Percentiles rank a stretch among this genome's conserved stretches.
Conservation (phyloP, 352 stramenopile species). For the Phytophthora syringae region DNA sequence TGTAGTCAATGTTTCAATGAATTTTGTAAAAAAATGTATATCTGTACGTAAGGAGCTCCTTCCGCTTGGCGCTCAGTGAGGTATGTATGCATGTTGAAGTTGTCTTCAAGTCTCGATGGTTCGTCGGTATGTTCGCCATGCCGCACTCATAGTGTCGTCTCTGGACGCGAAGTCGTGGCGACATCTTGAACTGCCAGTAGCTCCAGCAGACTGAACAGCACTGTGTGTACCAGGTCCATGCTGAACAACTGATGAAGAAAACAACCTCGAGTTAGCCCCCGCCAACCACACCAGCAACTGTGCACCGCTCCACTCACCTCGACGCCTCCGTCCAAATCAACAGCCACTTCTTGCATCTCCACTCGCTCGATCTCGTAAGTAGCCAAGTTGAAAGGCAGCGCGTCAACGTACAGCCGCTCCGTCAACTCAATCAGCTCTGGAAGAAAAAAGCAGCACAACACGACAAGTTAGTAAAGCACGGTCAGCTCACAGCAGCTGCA, state of each 20-base stretch:
- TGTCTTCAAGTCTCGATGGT: slow-evolving; percentile 14
- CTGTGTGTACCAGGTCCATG: slow-evolving; percentile 55
- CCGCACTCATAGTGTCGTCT: slow-evolving; percentile 51
- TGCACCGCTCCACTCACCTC: slow-evolving; percentile 39
- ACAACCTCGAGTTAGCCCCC: slow-evolving; percentile 6
- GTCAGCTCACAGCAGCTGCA: slow-evolving; percentile 3
- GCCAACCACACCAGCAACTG: neutral
- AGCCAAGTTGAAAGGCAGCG: slow-evolving; percentile 57
- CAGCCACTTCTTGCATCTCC: slow-evolving; percentile 52
- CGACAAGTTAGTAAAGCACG: slow-evolving; percentile 16
- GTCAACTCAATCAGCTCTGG: slow-evolving; percentile 61
- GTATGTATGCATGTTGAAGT: neutral
- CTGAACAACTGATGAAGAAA: slow-evolving; percentile 43
- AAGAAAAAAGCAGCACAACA: slow-evolving; percentile 3
- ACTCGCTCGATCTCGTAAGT: slow-evolving; percentile 59
- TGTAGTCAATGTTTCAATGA: slow-evolving; percentile 21
- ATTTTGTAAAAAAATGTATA: slow-evolving; percentile 9
- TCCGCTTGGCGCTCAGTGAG: slow-evolving; percentile 8
- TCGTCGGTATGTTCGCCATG: slow-evolving; percentile 6
- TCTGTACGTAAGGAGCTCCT: slow-evolving; percentile 21
- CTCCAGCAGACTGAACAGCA: slow-evolving; percentile 56
- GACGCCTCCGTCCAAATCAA: slow-evolving; percentile 48
- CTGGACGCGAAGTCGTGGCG: slow-evolving; percentile 36
- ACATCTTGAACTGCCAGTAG: slow-evolving; percentile 51
- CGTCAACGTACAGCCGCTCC: slow-evolving; percentile 62